A percentile compares a stretch with the other conserved stretches of the same genome.
Evolutionary conservation across 805 yeast genomes (phyloP).

Genomic region (Pichia phayaonensis): DNA sequence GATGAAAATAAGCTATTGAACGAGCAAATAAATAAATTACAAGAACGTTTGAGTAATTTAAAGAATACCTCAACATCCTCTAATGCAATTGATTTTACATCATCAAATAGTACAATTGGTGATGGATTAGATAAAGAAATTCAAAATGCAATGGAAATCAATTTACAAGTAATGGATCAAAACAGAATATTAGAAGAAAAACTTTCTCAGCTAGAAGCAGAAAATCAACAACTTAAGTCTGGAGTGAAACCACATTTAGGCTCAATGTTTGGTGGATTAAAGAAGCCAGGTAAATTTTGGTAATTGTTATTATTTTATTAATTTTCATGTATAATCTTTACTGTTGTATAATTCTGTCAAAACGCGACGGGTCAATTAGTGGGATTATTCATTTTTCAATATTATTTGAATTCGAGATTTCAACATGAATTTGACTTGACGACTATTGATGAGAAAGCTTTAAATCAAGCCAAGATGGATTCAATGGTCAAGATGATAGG

Average conservation of each 20-base stretch:
- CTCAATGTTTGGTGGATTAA: slow-evolving; percentile 8
- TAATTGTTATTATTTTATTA: background rate
- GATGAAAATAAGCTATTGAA: slow-evolving; percentile 66
- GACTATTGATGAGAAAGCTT: background rate
- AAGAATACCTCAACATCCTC: background rate
- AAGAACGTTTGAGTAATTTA: slow-evolving; percentile 32
- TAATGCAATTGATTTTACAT: slow-evolving; percentile 20
- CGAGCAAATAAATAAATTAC: slow-evolving; percentile 40
- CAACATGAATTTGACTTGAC: background rate
- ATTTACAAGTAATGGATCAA: slow-evolving; percentile 57
- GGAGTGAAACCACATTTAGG: slow-evolving; percentile 10
- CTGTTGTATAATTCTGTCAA: background rate
- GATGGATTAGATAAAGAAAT: slow-evolving; percentile 41
- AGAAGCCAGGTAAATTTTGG: slow-evolving; percentile 12
- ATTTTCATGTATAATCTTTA: background rate
- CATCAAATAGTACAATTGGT: slow-evolving; percentile 20
- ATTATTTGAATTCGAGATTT: background rate
- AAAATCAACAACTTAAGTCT: slow-evolving; percentile 27
- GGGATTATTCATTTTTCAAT: background rate
- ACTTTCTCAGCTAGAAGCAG: slow-evolving; percentile 34
- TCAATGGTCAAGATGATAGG: background rate
- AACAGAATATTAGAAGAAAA: slow-evolving; percentile 52
- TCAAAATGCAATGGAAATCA: slow-evolving; percentile 52
- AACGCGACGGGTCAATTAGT: background rate
- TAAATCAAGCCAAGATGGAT: background rate